Base-by-base conservation (phyloP, 2,329 filamentous ascomycete species). In the Aschersonia sp. region DNA sequence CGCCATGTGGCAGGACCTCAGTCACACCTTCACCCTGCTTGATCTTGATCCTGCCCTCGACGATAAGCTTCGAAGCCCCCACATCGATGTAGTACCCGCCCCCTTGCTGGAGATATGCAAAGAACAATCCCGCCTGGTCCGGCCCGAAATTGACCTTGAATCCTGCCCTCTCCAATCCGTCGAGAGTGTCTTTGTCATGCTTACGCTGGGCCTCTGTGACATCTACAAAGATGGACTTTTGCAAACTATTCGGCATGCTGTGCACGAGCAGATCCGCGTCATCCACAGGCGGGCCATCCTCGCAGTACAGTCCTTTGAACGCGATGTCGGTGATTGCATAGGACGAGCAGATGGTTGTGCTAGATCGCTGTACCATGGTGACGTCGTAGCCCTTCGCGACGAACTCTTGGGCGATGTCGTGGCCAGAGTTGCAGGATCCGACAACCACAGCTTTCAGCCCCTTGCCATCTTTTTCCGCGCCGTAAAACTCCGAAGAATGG, bases 1-100 rank as follows among this genome's bases (percentile, higher is more conserved):
- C 51, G 1, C 68, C 70, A 0, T 64, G 55, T 0, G 69, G 63
- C 0, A 72, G 65, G 2, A 83, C 70, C 29, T 67, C 62, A 2
- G 62, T 56, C 11, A 83, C 73, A 9, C 77, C 74, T 5, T 73
- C 71, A 1, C 73, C 76, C 41, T 77, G 73, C 57, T 76, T 76
- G 30, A 84, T 65, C 53, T 76, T 77, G 58, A 85, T 77, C 56
- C 76, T 77, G 1, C 80, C 79, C 10, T 81, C 74, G 2, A 68
- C 67, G 49, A 85, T 81, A 30, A 84, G 67, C 55, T 75, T 62
- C 0, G 74, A 76, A 0, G 73, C 76, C 0, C 82, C 82, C 1
- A 83, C 79, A 50, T 85, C 78, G 51, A 84, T 81, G 61, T 84
- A 84, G 57, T 84, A 84, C 0, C 81, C 81, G 0, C 82, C 81